Evolutionary conservation across 2,329 filamentous ascomycete genomes (phyloP).

Genomic region (Dactylellina cionopaga): DNA sequence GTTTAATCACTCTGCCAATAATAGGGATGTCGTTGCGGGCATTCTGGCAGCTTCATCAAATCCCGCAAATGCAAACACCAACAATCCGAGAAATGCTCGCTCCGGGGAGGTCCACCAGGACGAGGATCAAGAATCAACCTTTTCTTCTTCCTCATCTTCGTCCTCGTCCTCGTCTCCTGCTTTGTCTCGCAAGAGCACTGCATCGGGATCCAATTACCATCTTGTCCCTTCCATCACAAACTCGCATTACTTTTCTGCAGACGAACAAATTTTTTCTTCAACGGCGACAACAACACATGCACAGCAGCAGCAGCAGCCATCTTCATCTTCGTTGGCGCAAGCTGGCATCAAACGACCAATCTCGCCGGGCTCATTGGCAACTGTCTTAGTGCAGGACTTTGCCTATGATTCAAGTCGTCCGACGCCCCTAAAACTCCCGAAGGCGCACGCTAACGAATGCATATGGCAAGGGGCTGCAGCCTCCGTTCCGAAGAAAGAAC

Average conservation of each 20-base stretch:
- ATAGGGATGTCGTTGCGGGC: constrained; percentile 35
- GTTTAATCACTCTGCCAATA: constrained; percentile 47
- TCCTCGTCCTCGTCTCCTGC: constrained; percentile 47
- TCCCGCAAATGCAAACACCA: constrained; percentile 47
- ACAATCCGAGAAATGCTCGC: constrained; percentile 42
- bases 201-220: constrained; percentile 43
- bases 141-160: no score
- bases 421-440: constrained; percentile 48
- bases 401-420: constrained; percentile 35
- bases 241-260: constrained; percentile 24
- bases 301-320: no score
- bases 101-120: constrained; percentile 29
- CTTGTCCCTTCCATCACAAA: constrained; percentile 36
- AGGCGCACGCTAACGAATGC: constrained; percentile 39
- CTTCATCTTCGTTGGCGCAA: constrained; percentile 14
- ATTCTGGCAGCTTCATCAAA: constrained; percentile 51
- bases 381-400: constrained; percentile 39
- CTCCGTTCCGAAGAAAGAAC: constrained; percentile 42
- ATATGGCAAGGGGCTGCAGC: constrained; percentile 32
- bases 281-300: no score
- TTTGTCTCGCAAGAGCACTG: constrained; percentile 47
- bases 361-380: constrained; percentile 26
- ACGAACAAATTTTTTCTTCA: neutral
- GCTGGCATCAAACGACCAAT: constrained; percentile 29
- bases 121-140: no score